Percentiles rank a stretch among this genome's conserved stretches.
These are phyloP conservation scores for Trichoderma gracile DNA, from an alignment of 2,329 filamentous ascomycete species.

Conservation along the genomic window DNA sequence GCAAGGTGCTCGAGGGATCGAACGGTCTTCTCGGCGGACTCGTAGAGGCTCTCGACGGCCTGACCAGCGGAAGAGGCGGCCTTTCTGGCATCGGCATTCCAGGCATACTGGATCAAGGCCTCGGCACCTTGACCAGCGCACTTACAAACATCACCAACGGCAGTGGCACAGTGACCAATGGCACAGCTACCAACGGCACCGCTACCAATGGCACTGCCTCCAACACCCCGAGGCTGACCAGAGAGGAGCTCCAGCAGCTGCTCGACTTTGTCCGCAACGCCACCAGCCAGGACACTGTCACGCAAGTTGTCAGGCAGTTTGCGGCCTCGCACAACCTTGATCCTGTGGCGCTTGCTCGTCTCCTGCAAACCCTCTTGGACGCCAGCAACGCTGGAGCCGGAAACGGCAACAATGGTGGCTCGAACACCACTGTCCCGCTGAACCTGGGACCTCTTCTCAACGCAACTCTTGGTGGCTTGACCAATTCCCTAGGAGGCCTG, in stretches of 20 bases:
- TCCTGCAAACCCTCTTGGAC: background rate
- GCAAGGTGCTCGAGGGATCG: background rate
- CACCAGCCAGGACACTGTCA: slow-evolving; percentile 1
- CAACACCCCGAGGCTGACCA: background rate
- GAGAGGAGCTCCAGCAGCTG: background rate
- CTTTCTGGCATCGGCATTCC: background rate
- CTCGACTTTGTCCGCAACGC: background rate
- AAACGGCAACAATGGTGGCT: background rate
- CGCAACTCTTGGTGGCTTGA: background rate
- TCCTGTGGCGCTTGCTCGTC: background rate
- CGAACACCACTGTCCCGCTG: background rate
- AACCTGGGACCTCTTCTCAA: background rate
- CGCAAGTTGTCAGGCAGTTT: background rate
- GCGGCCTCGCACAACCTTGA: background rate
- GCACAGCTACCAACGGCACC: background rate
- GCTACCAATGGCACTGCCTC: background rate
- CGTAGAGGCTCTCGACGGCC: background rate
- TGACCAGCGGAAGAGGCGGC: background rate
- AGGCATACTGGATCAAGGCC: background rate
- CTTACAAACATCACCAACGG: background rate
- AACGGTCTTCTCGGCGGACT: background rate
- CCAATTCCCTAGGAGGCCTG: too few species aligned
- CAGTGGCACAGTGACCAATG: background rate
- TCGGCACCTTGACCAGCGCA: background rate
- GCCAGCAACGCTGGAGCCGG: background rate